Percentiles rank a stretch among this genome's conserved stretches.
These are phyloP conservation scores for Mariannaea elegans DNA, from an alignment of 2,329 filamentous ascomycete species.

Conservation along the genomic window DNA sequence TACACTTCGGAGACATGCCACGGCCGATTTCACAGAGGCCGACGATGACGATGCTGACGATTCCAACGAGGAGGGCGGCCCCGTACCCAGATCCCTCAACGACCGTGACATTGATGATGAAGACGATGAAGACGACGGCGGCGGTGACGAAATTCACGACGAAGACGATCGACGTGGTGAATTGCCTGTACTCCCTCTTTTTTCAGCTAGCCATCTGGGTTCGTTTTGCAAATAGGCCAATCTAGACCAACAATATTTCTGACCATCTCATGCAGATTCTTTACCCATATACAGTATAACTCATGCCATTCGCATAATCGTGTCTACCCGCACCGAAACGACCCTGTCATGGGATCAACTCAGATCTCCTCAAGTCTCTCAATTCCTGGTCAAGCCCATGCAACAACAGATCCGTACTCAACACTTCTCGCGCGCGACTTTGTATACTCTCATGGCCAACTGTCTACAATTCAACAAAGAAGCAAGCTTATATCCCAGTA, in stretches of 20 bases:
- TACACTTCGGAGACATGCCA: constrained; percentile 57
- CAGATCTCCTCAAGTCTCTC: constrained; percentile 93
- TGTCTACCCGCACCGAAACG: constrained; percentile 88
- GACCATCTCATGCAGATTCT: constrained; percentile 64
- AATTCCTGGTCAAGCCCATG: constrained; percentile 95
- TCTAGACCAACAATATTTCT: constrained; percentile 12
- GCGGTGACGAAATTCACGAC: constrained; percentile 57
- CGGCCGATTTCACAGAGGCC: constrained; percentile 71
- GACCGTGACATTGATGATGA: constrained; percentile 46
- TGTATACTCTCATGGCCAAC: constrained; percentile 93
- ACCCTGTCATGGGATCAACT: constrained; percentile 95
- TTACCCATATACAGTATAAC: constrained; percentile 91
- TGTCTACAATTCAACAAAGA: constrained; percentile 94
- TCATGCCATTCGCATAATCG: constrained; percentile 86
- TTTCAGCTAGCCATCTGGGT: constrained; percentile 82
- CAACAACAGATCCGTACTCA: constrained; percentile 85
- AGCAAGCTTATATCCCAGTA: constrained; percentile 81
- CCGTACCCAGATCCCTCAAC: constrained; percentile 30
- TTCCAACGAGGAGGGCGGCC: constrained; percentile 49
- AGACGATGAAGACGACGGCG: constrained; percentile 58
- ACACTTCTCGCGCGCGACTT: constrained; percentile 85
- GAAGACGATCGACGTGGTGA: constrained; percentile 38
- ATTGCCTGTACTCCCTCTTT: constrained; percentile 73
- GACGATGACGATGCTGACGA: constrained; percentile 62
- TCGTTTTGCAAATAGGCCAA: constrained; percentile 28